phyloP scores from a whole-genome alignment of 768 basidiomycete species.

The Phanerochaete sordida region DNA sequence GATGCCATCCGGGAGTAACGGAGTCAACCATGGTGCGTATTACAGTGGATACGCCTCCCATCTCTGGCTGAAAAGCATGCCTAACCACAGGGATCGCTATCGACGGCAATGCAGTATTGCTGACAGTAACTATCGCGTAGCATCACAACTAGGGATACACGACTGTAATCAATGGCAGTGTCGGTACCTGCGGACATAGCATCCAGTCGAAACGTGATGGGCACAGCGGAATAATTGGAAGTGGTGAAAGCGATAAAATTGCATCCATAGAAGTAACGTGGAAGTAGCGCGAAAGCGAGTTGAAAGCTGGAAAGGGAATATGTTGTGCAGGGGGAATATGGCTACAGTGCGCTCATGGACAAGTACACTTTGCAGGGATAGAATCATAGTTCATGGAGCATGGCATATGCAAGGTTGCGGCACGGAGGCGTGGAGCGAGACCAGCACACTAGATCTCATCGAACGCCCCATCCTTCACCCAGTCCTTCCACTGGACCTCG shows the following conservation, averaged over 20 bases:
- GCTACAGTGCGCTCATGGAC: neutral
- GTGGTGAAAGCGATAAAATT: neutral
- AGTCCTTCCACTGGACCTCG: conserved; percentile 25
- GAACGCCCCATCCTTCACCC: conserved; percentile 15
- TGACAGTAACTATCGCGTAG: conserved; percentile 46
- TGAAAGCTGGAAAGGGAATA: neutral
- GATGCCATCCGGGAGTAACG: conserved; percentile 45
- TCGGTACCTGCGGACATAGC: too few relatives aligned
- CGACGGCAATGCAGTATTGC: conserved; percentile 52
- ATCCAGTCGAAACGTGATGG: too few relatives aligned
- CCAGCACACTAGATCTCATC: neutral
- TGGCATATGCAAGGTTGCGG: neutral
- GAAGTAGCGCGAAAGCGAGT: neutral
- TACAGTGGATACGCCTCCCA: neutral
- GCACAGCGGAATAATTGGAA: neutral
- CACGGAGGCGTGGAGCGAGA: neutral
- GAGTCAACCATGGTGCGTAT: conserved; percentile 52
- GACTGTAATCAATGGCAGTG: too few relatives aligned
- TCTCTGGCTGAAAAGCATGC: neutral
- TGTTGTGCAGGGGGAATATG: neutral
- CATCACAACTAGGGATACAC: neutral
- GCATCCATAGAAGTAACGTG: neutral
- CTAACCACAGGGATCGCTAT: conserved; percentile 47
- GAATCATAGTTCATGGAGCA: neutral
- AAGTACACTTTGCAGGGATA: neutral